Evolutionary conservation across 345 rosid species (phyloP).

Genomic region (Gossypium anomalum): DNA sequence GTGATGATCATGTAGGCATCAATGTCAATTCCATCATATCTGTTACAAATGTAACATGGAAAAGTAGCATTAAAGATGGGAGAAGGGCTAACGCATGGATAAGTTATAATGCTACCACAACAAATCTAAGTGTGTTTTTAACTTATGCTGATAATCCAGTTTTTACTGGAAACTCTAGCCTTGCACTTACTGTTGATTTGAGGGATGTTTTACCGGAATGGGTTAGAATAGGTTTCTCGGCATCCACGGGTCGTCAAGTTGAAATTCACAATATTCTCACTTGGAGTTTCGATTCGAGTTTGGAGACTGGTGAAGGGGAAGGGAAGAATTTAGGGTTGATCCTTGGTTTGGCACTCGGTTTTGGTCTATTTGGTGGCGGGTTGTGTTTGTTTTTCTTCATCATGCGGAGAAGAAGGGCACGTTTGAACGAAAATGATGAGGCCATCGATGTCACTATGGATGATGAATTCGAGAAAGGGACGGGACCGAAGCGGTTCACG

Average conservation of each 20-base stretch:
- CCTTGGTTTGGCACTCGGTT: constrained; percentile 18
- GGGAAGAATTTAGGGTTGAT: constrained; percentile 10
- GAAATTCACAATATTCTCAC: constrained; percentile 34
- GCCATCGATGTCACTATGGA: constrained; percentile 25
- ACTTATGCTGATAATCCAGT: constrained; percentile 36
- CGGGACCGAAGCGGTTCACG: constrained; percentile 48
- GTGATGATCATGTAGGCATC: constrained; percentile 49
- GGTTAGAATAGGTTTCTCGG: constrained; percentile 49
- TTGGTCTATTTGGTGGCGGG: constrained; percentile 22
- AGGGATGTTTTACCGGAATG: constrained; percentile 34
- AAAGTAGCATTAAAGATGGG: constrained; percentile 35
- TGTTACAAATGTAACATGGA: constrained; percentile 28
- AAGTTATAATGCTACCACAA: constrained; percentile 41
- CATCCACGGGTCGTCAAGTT: constrained; percentile 37
- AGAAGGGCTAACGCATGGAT: constrained; percentile 44
- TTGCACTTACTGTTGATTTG: constrained; percentile 35
- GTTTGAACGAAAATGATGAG: constrained; percentile 1
- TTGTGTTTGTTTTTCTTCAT: constrained; percentile 21
- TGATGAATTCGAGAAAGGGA: constrained; percentile 42
- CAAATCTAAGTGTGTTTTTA: constrained; percentile 44
- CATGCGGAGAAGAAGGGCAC: constrained; percentile 22
- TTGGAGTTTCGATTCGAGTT: constrained; percentile 41
- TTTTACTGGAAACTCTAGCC: constrained; percentile 29
- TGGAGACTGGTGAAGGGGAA: constrained; percentile 6
- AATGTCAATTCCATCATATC: constrained; percentile 47